Evolutionary conservation across 2,329 filamentous ascomycete genomes (phyloP).

Genomic region (Cordyceps javanica): DNA sequence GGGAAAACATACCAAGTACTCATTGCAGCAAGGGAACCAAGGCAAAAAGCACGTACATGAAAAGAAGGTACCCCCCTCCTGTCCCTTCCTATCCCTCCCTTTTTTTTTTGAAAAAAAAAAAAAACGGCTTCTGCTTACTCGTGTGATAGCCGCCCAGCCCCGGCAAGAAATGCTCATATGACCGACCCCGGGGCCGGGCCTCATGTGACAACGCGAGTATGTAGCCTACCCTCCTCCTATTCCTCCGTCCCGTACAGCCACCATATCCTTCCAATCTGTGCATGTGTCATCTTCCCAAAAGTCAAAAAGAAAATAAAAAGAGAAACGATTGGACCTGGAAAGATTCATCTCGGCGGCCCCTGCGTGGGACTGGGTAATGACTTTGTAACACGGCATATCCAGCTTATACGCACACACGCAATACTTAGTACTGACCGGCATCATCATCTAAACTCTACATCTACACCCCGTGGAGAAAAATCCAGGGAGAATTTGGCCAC

Average conservation of each 20-base stretch:
- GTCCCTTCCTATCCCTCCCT: too few relatives aligned
- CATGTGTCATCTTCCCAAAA: neutral
- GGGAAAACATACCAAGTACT: too few relatives aligned
- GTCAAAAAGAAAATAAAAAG: neutral
- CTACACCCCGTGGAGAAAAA: neutral
- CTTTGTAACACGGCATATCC: neutral
- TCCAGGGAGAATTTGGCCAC: neutral
- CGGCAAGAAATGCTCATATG: neutral
- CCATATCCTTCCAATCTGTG: neutral
- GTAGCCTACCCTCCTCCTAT: too few relatives aligned
- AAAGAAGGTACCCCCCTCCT: too few relatives aligned
- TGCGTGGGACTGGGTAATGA: neutral
- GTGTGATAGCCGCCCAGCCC: neutral
- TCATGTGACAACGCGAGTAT: constrained; percentile 5
- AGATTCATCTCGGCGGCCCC: neutral
- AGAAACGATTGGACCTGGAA: neutral
- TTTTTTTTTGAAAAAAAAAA: too few relatives aligned
- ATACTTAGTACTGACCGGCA: too few relatives aligned
- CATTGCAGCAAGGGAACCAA: too few relatives aligned
- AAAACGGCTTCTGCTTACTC: too few relatives aligned
- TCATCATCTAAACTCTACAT: too few relatives aligned
- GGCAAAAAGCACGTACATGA: too few relatives aligned
- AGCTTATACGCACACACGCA: neutral
- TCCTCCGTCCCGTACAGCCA: too few relatives aligned
- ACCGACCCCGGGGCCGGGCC: neutral